These are phyloP conservation scores for Phanerochaete sordida DNA, from an alignment of 768 basidiomycete genomes.

Conservation along the genomic window DNA sequence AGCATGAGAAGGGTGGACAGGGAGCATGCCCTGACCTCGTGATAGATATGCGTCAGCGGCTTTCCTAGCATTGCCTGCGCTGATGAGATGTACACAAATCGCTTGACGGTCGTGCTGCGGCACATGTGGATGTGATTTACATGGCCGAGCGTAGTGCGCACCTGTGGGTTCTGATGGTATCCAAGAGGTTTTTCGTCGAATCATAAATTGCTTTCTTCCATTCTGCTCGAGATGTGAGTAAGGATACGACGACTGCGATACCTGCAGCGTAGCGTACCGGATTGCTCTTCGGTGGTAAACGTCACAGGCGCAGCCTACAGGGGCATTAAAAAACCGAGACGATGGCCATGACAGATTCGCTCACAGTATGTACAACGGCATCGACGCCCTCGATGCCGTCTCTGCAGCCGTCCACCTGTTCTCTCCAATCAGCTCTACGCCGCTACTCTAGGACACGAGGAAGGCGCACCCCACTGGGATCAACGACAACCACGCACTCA, in stretches of 20 bases:
- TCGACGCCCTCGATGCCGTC: constrained; percentile 43
- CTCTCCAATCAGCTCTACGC: neutral
- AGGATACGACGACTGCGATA: no score
- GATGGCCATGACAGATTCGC: no score
- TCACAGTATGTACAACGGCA: constrained; percentile 22
- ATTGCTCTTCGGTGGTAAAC: no score
- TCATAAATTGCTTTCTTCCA: no score
- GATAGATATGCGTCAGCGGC: neutral
- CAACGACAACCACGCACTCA: constrained; percentile 61
- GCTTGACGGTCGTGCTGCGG: constrained; percentile 34
- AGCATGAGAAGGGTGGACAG: constrained; percentile 52
- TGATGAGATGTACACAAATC: constrained; percentile 22
- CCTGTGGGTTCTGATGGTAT: neutral
- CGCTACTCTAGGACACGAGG: neutral
- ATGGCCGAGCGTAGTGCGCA: neutral
- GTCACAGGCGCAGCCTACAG: no score
- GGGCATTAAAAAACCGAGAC: no score
- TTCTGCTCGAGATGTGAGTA: no score
- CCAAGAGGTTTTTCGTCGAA: neutral
- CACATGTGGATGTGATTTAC: neutral
- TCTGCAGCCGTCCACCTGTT: constrained; percentile 4
- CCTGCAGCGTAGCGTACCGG: no score
- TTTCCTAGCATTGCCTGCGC: constrained; percentile 18
- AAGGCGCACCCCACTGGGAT: constrained; percentile 51
- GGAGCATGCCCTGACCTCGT: neutral